Base-by-base conservation (phyloP, 129 eudicot species). In the Chrysanthemum seticuspe region DNA sequence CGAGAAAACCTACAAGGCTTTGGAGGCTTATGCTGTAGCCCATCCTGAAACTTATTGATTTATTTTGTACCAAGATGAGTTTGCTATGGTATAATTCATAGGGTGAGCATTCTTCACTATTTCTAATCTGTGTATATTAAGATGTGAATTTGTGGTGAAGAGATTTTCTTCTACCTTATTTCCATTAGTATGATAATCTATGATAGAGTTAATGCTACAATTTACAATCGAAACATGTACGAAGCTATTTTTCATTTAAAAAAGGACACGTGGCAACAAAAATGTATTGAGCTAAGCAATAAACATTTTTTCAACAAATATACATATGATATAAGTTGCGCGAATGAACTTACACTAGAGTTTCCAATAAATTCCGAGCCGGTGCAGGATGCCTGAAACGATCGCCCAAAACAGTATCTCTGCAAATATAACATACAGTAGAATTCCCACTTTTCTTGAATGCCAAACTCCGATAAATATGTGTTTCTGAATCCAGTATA, bases 401-500 rank as follows among this genome's bases (percentile, higher is more conserved):
- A 87, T 31, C 72, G 67, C 91, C 97, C 97, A 92, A 74, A 92
- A 92, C 48, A 85, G 68, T 71, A 92, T 89, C 77, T 92, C 92
- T 14, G 89, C 98, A 70, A 89, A 92, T 71, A 92, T 80, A 11
- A 92, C 96, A 75, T 92, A 92, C 18, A 92, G 86, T 60, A 92
- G 80, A 48, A 76, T 87, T 40, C 98, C 98, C 19, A 89, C 86
- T 85, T 82, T 89, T 73, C 73, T 80, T 77, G 94, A 89, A 81
- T 87, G 82, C 97, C 97, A 92, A 31, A 92, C 91, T 31, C 76
- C 79, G 2, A 87, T 78, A 82, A 89, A 92, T 57, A 92, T 76
- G 80, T 92, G 98, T 79, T 92, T 84, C 68, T 89, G 84, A 65
- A 89, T 89, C 96, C 98, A 92, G 59, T 87, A 31, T 75, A 83